A percentile compares a stretch with the other conserved stretches of the same genome.
These are phyloP conservation scores for Dryas integrifolia DNA, from an alignment of 331 rosid genomes.

Conservation along the genomic window DNA sequence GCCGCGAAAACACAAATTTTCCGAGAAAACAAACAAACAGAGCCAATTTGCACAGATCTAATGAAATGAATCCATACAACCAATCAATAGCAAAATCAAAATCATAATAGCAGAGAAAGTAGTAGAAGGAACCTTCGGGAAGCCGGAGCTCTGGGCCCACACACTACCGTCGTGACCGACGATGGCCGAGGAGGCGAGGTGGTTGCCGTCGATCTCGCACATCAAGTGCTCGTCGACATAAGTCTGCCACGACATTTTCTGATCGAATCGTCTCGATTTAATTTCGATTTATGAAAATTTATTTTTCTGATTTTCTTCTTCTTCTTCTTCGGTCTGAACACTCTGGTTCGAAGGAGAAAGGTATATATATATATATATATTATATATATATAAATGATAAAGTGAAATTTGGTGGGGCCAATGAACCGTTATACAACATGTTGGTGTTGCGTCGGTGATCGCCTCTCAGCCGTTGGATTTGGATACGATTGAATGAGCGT, in stretches of 20 bases:
- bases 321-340: not conserved
- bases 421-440: not conserved
- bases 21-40: not conserved
- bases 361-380: not conserved
- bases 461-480: not conserved
- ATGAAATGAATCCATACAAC: not conserved
- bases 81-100: not conserved
- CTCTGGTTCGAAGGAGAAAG: not conserved
- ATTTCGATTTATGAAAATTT: not conserved
- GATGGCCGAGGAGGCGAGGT: slow-evolving; percentile 52
- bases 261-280: slow-evolving; percentile 4
- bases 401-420: not conserved
- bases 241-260: slow-evolving; percentile 53
- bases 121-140: slow-evolving; percentile 46
- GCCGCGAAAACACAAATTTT: not conserved
- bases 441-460: not conserved
- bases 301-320: not conserved
- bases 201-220: slow-evolving; percentile 60
- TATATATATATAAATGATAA: too few relatives aligned
- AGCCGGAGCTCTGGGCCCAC: slow-evolving; percentile 60
- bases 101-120: not conserved
- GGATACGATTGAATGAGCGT: not conserved
- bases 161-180: slow-evolving; percentile 54
- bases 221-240: slow-evolving; percentile 57
- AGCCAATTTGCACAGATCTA: not conserved